Percentiles rank a stretch among this genome's conserved stretches.
Conservation (phyloP, 495 filamentous ascomycete species). For the Penicillium ochrochloron region DNA sequence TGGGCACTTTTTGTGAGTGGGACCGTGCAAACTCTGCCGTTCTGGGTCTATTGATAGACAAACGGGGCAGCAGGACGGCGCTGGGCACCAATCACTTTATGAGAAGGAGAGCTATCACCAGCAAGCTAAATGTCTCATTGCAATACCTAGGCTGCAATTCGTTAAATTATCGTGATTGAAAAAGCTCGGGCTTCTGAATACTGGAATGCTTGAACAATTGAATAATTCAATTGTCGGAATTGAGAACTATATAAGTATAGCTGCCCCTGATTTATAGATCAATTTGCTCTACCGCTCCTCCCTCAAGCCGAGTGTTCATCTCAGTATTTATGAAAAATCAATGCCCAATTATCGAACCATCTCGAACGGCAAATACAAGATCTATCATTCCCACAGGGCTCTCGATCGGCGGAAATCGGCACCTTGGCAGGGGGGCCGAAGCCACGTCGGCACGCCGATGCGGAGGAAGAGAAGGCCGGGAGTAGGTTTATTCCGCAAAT, state of each 20-base stretch:
- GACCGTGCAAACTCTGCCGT: conserved; percentile 2
- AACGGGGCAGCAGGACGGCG: background rate
- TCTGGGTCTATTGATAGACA: background rate
- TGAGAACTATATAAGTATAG: too few relatives aligned
- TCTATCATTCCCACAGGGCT: conserved; percentile 1
- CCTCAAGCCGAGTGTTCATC: too few relatives aligned
- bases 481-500: conserved; percentile 27
- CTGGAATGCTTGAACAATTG: background rate
- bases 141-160: background rate
- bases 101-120: background rate
- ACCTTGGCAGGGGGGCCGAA: conserved; percentile 12
- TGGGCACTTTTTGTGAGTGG: background rate
- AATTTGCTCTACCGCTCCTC: background rate
- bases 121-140: background rate
- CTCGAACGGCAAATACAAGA: background rate
- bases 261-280: background rate
- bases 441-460: conserved; percentile 32
- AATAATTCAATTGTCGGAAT: background rate
- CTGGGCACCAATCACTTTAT: background rate
- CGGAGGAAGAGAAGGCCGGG: conserved; percentile 29
- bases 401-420: conserved; percentile 29
- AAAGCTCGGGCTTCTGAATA: background rate
- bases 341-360: background rate
- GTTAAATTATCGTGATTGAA: background rate
- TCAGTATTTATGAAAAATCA: background rate